Conservation (phyloP, 2,329 filamentous ascomycete species). For the Penicillium digitatum region DNA sequence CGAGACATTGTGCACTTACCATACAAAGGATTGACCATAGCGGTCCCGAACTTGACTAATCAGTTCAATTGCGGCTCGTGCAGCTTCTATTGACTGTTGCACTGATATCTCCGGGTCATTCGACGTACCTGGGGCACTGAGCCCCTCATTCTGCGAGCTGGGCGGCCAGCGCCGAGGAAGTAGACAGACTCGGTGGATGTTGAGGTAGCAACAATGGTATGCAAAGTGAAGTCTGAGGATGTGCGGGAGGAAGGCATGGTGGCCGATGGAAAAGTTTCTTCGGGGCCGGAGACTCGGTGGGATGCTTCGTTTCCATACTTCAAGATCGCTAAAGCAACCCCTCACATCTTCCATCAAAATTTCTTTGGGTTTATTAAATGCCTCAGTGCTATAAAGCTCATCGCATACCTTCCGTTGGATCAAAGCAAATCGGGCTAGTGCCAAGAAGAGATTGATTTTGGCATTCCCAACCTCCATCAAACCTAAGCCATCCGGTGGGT, state of each 20-base stretch:
- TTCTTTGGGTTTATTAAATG: not conserved
- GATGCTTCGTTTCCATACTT: constrained; percentile 11
- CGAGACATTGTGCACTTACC: not conserved
- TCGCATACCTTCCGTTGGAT: constrained; percentile 13
- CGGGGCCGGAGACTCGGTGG: constrained; percentile 2
- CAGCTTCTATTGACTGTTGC: constrained; percentile 1
- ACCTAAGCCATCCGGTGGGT: constrained; percentile 11
- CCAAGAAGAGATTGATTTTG: constrained; percentile 15
- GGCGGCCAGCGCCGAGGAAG: not conserved
- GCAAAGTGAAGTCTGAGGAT: constrained; percentile 17
- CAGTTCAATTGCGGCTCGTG: not conserved
- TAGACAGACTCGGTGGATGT: constrained; percentile 14
- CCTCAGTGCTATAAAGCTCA: constrained; percentile 9
- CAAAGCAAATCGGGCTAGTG: constrained; percentile 13
- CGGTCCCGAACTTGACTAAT: not conserved
- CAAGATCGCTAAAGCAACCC: constrained; percentile 12
- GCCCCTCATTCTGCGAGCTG: not conserved
- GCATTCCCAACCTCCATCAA: constrained; percentile 3
- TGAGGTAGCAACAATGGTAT: constrained; percentile 17
- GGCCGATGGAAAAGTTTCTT: not conserved
- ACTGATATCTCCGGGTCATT: not conserved
- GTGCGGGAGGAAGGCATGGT: constrained; percentile 8
- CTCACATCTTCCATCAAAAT: constrained; percentile 1
- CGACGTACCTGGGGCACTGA: not conserved
- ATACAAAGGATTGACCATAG: constrained; percentile 1